A percentile compares a stretch with the other conserved stretches of the same genome.
Evolutionary conservation across 1,284 basidiomycete species (phyloP).

Genomic region (Ganoderma meredithae): DNA sequence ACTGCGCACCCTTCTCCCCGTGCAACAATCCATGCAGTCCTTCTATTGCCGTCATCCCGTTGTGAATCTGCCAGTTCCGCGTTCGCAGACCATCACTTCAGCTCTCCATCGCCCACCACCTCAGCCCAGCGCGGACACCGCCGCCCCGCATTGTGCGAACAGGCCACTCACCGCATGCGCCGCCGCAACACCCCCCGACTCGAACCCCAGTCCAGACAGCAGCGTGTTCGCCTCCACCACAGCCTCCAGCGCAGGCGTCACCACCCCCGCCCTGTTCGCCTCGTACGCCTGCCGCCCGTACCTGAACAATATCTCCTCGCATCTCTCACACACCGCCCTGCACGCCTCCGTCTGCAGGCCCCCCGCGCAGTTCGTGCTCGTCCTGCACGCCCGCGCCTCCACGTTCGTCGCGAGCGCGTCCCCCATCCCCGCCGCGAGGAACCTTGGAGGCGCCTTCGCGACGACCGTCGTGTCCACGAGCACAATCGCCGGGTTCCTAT

Average conservation of each 20-base stretch:
- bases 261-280: constrained; percentile 42
- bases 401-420: constrained; percentile 47
- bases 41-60: constrained; percentile 44
- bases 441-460: constrained; percentile 42
- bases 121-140: neutral
- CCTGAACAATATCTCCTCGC: constrained; percentile 47
- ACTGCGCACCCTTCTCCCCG: constrained; percentile 43
- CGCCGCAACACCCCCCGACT: constrained; percentile 45
- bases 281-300: constrained; percentile 45
- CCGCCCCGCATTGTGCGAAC: neutral
- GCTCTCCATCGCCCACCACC: neutral
- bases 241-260: constrained; percentile 45
- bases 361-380: constrained; percentile 44
- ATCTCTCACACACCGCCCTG: constrained; percentile 42
- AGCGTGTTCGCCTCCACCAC: constrained; percentile 47
- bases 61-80: constrained; percentile 39
- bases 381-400: constrained; percentile 40
- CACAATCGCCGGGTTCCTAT: constrained; percentile 42
- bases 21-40: constrained; percentile 42
- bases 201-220: constrained; percentile 44
- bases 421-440: constrained; percentile 45
- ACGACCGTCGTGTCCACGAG: constrained; percentile 46
- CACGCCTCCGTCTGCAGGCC: constrained; percentile 43
- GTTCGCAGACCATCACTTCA: neutral
- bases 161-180: constrained; percentile 42